Evolutionary conservation across 2,329 filamentous ascomycete genomes (phyloP).

Genomic region (Teratosphaeria viscida): DNA sequence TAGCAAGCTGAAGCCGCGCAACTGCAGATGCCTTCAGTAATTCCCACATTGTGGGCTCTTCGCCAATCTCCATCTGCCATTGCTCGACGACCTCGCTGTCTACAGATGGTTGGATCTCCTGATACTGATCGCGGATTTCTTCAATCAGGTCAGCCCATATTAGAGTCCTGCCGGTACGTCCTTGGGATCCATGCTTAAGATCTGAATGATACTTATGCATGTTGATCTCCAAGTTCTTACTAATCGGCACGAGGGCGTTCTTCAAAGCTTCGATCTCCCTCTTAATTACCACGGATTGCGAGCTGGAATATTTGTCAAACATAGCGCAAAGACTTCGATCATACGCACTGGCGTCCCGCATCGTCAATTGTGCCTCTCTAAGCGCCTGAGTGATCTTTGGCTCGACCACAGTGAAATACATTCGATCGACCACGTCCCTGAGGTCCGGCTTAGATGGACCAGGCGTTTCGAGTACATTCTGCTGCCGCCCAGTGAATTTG

Average conservation of each 20-base stretch:
- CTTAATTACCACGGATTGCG: neutral
- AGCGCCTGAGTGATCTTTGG: slow-evolving; percentile 13
- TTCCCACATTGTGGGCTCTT: slow-evolving; percentile 29
- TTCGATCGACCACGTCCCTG: slow-evolving; percentile 50
- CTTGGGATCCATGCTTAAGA: neutral
- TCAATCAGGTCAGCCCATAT: slow-evolving; percentile 2
- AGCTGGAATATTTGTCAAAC: neutral
- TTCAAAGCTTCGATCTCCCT: neutral
- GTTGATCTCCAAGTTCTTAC: neutral
- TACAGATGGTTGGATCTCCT: slow-evolving; percentile 8
- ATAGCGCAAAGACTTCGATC: slow-evolving; percentile 3
- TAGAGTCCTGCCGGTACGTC: neutral
- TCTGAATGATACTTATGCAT: neutral
- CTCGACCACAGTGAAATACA: slow-evolving; percentile 28
- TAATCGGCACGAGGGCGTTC: neutral
- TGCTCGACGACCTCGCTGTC: slow-evolving; percentile 7
- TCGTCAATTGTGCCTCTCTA: neutral
- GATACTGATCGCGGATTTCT: slow-evolving; percentile 7
- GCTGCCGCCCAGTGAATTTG: slow-evolving; percentile 15
- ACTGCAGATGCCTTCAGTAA: slow-evolving; percentile 36
- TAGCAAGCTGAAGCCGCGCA: slow-evolving; percentile 19
- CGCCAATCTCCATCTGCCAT: slow-evolving; percentile 11
- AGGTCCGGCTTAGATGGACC: slow-evolving; percentile 5
- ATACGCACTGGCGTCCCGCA: neutral
- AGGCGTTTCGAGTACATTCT: neutral